Evolutionary conservation across 495 filamentous ascomycete species (phyloP).

Genomic region (Hypoxylon perforatum): DNA sequence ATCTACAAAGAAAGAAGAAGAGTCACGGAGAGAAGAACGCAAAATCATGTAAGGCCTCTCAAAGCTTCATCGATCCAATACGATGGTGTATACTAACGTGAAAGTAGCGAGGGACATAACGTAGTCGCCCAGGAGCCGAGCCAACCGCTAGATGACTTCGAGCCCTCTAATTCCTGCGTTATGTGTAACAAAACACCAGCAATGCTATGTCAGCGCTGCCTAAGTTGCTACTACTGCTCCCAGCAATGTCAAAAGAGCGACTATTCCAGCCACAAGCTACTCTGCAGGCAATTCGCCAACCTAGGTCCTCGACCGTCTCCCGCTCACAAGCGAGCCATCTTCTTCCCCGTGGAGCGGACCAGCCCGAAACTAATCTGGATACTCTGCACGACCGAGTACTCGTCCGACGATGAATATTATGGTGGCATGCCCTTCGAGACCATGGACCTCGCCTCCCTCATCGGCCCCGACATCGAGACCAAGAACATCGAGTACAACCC

Average conservation of each 20-base stretch:
- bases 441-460: neutral
- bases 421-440: neutral
- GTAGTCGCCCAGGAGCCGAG: neutral
- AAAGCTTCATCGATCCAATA: neutral
- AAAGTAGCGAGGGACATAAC: neutral
- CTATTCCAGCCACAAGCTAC: too few relatives aligned
- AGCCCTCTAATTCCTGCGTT: conserved; percentile 1
- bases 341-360: too few relatives aligned
- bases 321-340: too few relatives aligned
- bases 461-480: neutral
- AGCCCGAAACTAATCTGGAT: too few relatives aligned
- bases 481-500: neutral
- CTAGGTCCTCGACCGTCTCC: too few relatives aligned
- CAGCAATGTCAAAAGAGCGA: too few relatives aligned
- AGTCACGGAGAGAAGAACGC: neutral
- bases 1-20: neutral
- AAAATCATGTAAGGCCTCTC: neutral
- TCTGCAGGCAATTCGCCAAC: too few relatives aligned
- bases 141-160: neutral
- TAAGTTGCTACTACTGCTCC: too few relatives aligned
- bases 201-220: too few relatives aligned
- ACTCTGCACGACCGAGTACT: neutral
- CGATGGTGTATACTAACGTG: neutral
- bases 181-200: conserved; percentile 1
- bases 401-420: neutral